Evolutionary conservation across 1,284 basidiomycete species (phyloP), one percentile per base, ranked within the genome.

Genomic region (Boletus mariae): DNA sequence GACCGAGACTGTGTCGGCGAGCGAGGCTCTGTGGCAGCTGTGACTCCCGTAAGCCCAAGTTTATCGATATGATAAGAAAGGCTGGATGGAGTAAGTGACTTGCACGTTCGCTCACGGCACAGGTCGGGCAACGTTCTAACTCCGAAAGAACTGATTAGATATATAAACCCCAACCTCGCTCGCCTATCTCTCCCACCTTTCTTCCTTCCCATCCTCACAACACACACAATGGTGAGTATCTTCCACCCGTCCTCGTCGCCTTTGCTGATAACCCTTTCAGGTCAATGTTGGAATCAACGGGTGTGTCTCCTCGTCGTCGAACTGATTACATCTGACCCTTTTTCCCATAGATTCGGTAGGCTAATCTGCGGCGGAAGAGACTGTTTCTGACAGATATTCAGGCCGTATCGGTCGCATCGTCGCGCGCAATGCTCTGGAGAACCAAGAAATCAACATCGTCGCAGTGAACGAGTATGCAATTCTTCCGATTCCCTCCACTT

Each of bases 371-470:
- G 1, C 32, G 4, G 17, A 13, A 43, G 13, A 3, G 15, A 2
- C 9, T 29, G 38, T 48, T 31, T 56, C 49, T 56, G 40, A 49
- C 47, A n/a, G 42, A 45, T 4, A 26, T 51, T 7, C 52, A 94
- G 94, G 94, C 80, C 94, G 94, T 81, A 97, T 97, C 69, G 94
- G 95, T 73, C 94, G 94, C 76, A 97, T 99, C 72, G 97, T 99
- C 63, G 82, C 92, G 76, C 90, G 96, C 69, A 98, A 98, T 81
- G 94, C 94, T 53, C 80, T 98, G 65, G 77, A 85, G 64, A 78
- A 85, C 71, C 74, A 79, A 55, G 87, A 87, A 53, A 82, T 95
- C 68, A 78, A 94, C 13, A 83, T 97, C 67, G 85, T 93, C 57
- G 92, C 92, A 54, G 75, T 96, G 65, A 95, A 95, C 80, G 92